Conservation (phyloP, 306 rosid species). For the Fragaria iinumae region DNA sequence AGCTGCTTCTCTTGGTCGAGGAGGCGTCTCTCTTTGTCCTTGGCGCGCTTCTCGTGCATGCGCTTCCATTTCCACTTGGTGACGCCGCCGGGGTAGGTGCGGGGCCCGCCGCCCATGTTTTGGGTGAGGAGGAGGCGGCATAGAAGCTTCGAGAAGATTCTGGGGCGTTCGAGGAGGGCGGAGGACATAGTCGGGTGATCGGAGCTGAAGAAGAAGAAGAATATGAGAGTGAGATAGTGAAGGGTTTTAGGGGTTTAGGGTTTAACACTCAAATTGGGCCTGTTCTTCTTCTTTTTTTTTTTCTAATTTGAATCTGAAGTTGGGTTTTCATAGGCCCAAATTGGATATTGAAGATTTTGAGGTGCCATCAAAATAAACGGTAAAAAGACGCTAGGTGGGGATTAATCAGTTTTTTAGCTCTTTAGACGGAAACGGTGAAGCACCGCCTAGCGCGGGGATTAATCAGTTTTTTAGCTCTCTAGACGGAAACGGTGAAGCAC, state of each 20-base stretch:
- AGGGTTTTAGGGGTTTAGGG: not conserved
- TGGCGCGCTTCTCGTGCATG: slow-evolving; percentile 90
- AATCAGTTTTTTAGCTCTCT: too few species aligned
- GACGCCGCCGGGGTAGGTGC: slow-evolving; percentile 86
- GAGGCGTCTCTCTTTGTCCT: slow-evolving; percentile 64
- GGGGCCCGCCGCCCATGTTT: slow-evolving; percentile 92
- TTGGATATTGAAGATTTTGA: too few species aligned
- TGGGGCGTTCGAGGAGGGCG: slow-evolving; percentile 39
- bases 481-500: too few species aligned
- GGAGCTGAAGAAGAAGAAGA: not conserved
- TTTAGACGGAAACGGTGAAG: too few species aligned
- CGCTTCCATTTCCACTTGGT: slow-evolving; percentile 98
- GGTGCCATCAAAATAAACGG: too few species aligned
- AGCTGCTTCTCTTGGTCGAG: slow-evolving; percentile 79
- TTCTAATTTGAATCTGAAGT: not conserved
- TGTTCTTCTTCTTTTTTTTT: not conserved
- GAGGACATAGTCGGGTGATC: slow-evolving; percentile 39
- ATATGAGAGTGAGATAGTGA: not conserved
- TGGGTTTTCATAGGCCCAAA: not conserved
- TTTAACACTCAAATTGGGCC: not conserved
- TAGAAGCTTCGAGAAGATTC: slow-evolving; percentile 34
- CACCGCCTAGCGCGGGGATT: too few species aligned
- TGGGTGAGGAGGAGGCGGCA: slow-evolving; percentile 40
- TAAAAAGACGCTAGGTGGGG: too few species aligned
- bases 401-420: too few species aligned